phyloP scores from a whole-genome alignment of 768 basidiomycete species.

The Daedaleopsis nitida region DNA sequence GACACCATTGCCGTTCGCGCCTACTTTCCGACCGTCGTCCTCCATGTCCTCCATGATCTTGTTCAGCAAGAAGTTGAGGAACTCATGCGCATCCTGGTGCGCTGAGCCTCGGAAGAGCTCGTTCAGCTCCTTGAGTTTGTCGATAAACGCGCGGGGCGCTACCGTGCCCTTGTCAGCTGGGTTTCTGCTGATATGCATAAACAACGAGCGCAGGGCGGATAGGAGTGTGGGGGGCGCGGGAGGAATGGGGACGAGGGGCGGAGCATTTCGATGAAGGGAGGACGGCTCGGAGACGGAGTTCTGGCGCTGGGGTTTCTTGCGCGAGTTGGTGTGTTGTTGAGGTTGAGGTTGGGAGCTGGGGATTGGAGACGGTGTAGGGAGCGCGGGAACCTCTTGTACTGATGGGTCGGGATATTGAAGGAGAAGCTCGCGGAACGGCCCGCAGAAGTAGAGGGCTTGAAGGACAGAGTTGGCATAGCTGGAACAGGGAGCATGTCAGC shows the following conservation, averaged over 20 bases:
- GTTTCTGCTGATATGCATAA: slow-evolving; percentile 77
- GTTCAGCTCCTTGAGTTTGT: slow-evolving; percentile 91
- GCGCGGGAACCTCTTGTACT: slow-evolving; percentile 38
- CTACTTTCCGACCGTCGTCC: slow-evolving; percentile 46
- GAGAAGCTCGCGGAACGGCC: slow-evolving; percentile 89
- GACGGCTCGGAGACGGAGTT: slow-evolving; percentile 35
- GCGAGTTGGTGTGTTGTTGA: slow-evolving; percentile 38
- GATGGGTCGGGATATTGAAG: slow-evolving; percentile 65
- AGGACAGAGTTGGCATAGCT: slow-evolving; percentile 99
- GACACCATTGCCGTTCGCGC: slow-evolving; percentile 5
- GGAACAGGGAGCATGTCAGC: slow-evolving; percentile 12
- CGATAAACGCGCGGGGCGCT: slow-evolving; percentile 88
- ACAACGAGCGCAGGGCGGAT: slow-evolving; percentile 92
- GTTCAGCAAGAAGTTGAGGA: slow-evolving; percentile 92
- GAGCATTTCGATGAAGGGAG: slow-evolving; percentile 20
- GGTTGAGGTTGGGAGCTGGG: slow-evolving; percentile 33
- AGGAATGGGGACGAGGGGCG: slow-evolving; percentile 50
- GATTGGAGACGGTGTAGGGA: slow-evolving; percentile 27
- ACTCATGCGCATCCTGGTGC: slow-evolving; percentile 99
- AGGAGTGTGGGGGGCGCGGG: slow-evolving; percentile 75
- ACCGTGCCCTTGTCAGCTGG: slow-evolving; percentile 82
- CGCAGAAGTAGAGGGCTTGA: slow-evolving; percentile 94
- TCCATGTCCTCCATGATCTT: slow-evolving; percentile 93
- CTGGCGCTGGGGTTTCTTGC: slow-evolving; percentile 63
- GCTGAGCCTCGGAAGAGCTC: slow-evolving; percentile 87